Conservation (phyloP, 192 early-diverging fungal genomes). For the Oehlia diaphana region DNA sequence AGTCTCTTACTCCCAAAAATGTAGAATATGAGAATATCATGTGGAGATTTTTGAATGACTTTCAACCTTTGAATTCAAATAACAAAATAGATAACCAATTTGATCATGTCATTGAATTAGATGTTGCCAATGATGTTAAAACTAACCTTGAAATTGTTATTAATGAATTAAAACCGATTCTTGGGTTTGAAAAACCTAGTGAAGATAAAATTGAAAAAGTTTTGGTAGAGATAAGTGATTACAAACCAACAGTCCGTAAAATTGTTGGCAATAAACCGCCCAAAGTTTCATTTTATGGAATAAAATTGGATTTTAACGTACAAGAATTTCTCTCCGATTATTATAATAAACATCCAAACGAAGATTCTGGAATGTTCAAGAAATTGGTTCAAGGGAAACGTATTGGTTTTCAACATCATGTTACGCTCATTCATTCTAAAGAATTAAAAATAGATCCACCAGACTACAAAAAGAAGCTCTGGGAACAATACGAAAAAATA, state of each 20-base stretch:
- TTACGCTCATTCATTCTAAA: slow-evolving; percentile 52
- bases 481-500: slow-evolving; percentile 30
- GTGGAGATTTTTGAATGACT: slow-evolving; percentile 47
- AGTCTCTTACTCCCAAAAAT: slow-evolving; percentile 69
- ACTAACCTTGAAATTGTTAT: slow-evolving; percentile 48
- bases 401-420: slow-evolving; percentile 39
- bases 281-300: slow-evolving; percentile 34
- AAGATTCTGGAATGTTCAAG: slow-evolving; percentile 30
- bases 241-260: slow-evolving; percentile 44
- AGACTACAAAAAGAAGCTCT: slow-evolving; percentile 11
- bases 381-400: slow-evolving; percentile 30
- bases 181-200: slow-evolving; percentile 34
- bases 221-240: slow-evolving; percentile 44
- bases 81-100: slow-evolving; percentile 51
- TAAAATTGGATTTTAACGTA: slow-evolving; percentile 26
- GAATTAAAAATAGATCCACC: slow-evolving; percentile 31
- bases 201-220: slow-evolving; percentile 56
- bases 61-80: slow-evolving; percentile 57
- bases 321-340: slow-evolving; percentile 27
- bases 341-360: slow-evolving; percentile 23
- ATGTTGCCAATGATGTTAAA: slow-evolving; percentile 45
- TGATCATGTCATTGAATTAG: slow-evolving; percentile 59
- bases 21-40: slow-evolving; percentile 62
- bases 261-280: slow-evolving; percentile 29
- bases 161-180: slow-evolving; percentile 38